Evolutionary conservation across 768 basidiomycete genomes (phyloP), one percentile per base, ranked within the genome.

Genomic region (Russula lepida): DNA sequence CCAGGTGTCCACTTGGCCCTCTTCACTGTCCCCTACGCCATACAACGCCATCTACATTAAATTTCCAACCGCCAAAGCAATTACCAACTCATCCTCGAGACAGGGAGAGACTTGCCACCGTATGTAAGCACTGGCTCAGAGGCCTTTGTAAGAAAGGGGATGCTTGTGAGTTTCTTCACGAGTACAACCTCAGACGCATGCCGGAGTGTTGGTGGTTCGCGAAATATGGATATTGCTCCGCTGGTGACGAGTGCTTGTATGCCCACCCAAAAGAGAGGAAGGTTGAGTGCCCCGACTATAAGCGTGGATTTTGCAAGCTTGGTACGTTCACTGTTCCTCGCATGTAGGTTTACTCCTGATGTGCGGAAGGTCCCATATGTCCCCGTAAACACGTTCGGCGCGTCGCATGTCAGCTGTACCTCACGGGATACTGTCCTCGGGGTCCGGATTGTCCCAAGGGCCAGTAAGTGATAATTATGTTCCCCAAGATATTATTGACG

Each of bases 131-230:
- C 75, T 98, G 95, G 89, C 83, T 99, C 46, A 84, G 97, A 59
- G 97, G 97, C 15, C 79, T 99, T 19, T 98, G 97, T 75, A 98
- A 98, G 77, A 98, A 98, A 73, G 95, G 94, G 56, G 90, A 95
- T 70, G 87, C 89, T 27, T 99, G 97, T 76, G 97, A 98, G 76
- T 99, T 98, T 74, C 80, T 98, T 71, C 97, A 99, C 75, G 97
- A 98, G 76, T 99, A 98, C 78, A 97, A 98, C 72, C 81, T 99
- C 54, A 78, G 97, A 61, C 87, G 92, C 63, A 98, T 98, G 95
- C 97, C 97, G 6, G 92, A 98, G 72, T 98, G 97, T 69, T 97
- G 93, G 88, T 98, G 94, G 94, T 98, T 86, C 73, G 92, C 92
- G 54, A 97, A 95, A 73, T 95, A 93, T 69, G 97, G 97, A 17